phyloP scores from a whole-genome alignment of 176 grass and related monocot species.

The Aechmea fasciata region DNA sequence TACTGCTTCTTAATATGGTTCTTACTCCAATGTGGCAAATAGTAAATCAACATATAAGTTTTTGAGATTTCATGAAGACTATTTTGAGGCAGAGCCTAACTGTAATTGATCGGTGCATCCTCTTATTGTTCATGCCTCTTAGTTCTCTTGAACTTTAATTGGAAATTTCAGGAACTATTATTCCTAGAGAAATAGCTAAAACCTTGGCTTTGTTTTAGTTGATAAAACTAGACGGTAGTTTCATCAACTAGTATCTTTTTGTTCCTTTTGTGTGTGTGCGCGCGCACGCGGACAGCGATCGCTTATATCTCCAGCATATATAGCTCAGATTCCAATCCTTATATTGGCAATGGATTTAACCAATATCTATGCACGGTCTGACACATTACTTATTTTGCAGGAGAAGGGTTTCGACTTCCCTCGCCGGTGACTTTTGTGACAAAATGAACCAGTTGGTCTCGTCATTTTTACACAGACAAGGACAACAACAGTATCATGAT shows the following conservation, averaged over 20 bases:
- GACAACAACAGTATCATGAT: conserved; percentile 43
- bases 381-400: conserved; percentile 33
- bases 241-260: background rate
- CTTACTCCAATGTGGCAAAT: no score
- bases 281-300: no score
- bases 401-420: conserved; percentile 79
- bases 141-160: background rate
- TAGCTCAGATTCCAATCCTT: no score
- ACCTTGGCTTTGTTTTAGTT: background rate
- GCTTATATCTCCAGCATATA: no score
- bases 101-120: no score
- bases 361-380: no score
- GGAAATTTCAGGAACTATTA: background rate
- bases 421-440: conserved; percentile 75
- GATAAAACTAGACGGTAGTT: background rate
- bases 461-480: conserved; percentile 55
- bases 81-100: no score
- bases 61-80: no score
- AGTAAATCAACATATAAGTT: no score
- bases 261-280: no score
- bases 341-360: no score
- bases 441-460: conserved; percentile 73
- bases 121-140: background rate
- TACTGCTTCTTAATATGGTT: no score
- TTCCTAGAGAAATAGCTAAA: background rate